Conservation (phyloP, 495 filamentous ascomycete genomes). For the Tuber magnatum region DNA sequence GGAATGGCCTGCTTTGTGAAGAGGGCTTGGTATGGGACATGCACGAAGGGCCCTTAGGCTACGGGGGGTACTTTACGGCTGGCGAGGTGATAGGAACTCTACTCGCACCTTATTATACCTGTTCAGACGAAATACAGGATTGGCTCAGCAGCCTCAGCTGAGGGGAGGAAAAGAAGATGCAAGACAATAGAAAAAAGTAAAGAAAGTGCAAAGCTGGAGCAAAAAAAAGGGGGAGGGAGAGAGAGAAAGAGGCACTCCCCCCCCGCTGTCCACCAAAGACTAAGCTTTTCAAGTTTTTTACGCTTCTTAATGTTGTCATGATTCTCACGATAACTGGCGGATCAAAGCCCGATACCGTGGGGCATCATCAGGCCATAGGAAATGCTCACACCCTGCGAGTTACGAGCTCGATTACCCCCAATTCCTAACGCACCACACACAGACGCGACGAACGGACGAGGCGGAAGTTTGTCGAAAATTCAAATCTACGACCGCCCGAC, state of each 20-base stretch:
- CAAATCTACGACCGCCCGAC: background rate
- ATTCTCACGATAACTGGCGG: background rate
- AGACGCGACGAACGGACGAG: background rate
- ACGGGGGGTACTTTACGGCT: background rate
- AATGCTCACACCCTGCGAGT: background rate
- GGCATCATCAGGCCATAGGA: background rate
- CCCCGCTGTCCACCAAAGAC: background rate
- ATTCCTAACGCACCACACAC: background rate
- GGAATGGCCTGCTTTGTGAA: background rate
- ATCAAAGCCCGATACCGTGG: background rate
- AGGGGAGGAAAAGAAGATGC: background rate
- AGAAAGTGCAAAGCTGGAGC: background rate
- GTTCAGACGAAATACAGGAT: background rate
- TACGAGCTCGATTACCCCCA: background rate
- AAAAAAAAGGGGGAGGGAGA: background rate
- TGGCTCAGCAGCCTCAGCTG: background rate
- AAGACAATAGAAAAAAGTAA: conserved; percentile 1
- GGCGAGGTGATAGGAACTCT: background rate
- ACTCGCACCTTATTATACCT: background rate
- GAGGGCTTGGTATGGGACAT: background rate
- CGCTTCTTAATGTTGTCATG: background rate
- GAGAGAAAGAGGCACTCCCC: background rate
- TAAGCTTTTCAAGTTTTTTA: background rate
- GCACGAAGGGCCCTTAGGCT: background rate
- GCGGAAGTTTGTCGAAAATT: background rate